Evolutionary conservation across 1,139 yeast genomes (phyloP), one percentile per base, ranked within the genome.

Genomic region (Suhomyces anneliseae): DNA sequence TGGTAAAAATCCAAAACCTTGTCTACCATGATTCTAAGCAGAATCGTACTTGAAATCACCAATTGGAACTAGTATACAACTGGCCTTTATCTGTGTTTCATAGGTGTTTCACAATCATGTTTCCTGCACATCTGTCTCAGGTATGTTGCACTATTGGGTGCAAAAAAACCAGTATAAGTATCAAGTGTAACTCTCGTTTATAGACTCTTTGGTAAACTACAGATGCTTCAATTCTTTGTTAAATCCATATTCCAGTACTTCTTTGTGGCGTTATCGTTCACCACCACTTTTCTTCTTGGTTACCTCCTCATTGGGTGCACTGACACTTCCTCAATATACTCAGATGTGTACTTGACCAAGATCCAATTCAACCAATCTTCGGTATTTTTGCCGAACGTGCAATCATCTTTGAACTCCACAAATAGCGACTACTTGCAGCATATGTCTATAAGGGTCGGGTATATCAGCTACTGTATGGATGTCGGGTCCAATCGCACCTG

Each of bases 241-340:
- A 44, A 31, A 9, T 14, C 26, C 7, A 34, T 46, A 11, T 32
- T 52, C 29, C 51, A 44, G 27, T 43, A 43, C 33, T 38, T 49
- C 14, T 35, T 44, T 8, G 44, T 46, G 10, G 39, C 51, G 2
- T 50, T 70, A 2, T 59, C 76, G 24, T 64, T 78, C 52, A 69
- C 78, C 26, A 54, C 76, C 2, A 59, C 69, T 0, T 71, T 73
- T 42, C 57, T 78, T 6, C 57, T 81, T n/a, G 70, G 79, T 6
- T 82, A 81, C 56, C 65, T 83, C 9, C 60, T 82, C 14, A 60
- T 80, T 10, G 83, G 87, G 1, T 80, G 87, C 49, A 69, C 79
- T 15, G 66, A 66, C 14, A 47, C 68, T 1, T 50, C 70, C 0
- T 38, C 65, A 0, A 67, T 78, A 1, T 83, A 76, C 52, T 69